Percentiles rank a stretch among this genome's conserved stretches.
These are phyloP conservation scores for Cytospora piceicola DNA, from an alignment of 2,329 filamentous ascomycete species.

Conservation along the genomic window DNA sequence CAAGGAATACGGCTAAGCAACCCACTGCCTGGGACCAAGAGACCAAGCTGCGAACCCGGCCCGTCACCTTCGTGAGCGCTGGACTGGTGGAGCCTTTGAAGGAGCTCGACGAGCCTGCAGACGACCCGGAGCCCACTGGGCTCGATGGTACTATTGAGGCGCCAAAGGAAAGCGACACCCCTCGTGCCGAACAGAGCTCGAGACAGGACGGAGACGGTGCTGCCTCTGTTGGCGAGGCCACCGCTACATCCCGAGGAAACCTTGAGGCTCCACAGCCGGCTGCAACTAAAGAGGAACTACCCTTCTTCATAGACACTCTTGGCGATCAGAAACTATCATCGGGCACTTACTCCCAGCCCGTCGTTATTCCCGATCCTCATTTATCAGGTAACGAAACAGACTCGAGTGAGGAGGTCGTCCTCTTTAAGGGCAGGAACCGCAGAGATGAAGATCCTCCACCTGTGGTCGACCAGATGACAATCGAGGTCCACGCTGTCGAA, in stretches of 20 bases:
- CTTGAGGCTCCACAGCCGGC: neutral
- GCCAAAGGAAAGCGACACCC: neutral
- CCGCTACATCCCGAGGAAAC: neutral
- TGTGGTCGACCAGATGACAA: slow-evolving; percentile 36
- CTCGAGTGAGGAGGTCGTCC: slow-evolving; percentile 74
- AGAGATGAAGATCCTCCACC: slow-evolving; percentile 25
- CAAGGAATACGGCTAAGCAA: slow-evolving; percentile 54
- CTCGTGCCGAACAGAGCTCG: neutral
- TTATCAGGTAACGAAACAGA: slow-evolving; percentile 41
- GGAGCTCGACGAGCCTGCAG: slow-evolving; percentile 39
- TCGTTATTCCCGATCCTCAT: slow-evolving; percentile 31
- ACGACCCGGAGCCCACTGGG: neutral
- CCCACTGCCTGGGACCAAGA: slow-evolving; percentile 45
- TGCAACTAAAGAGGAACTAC: slow-evolving; percentile 10
- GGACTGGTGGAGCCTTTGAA: slow-evolving; percentile 56
- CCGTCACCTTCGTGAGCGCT: slow-evolving; percentile 58
- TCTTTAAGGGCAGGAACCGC: slow-evolving; percentile 55
- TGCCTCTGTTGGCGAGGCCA: slow-evolving; percentile 17
- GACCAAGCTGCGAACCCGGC: slow-evolving; percentile 51
- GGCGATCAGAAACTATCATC: slow-evolving; percentile 37
- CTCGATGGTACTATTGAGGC: neutral
- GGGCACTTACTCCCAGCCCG: slow-evolving; percentile 12
- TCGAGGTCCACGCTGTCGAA: slow-evolving; percentile 28
- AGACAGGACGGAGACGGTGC: slow-evolving; percentile 3
- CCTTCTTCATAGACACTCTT: slow-evolving; percentile 46